Evolutionary conservation across 495 filamentous ascomycete genomes (phyloP), one percentile per base, ranked within the genome.

Genomic region (Penicillium psychrofluorescens): DNA sequence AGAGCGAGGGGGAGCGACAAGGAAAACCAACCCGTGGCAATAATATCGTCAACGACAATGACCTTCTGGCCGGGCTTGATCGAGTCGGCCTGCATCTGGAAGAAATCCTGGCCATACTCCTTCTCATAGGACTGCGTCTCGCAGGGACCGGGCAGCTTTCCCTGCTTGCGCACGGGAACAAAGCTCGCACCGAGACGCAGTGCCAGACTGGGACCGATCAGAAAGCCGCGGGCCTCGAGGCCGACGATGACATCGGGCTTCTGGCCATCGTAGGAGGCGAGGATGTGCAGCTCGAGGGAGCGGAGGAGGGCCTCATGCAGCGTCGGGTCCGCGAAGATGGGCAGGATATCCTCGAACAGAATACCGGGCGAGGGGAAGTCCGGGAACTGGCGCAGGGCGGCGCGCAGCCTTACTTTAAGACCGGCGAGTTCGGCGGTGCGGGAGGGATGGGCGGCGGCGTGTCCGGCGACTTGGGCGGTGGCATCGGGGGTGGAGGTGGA

Each of bases 311-410:
- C 72, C 43, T 74, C 72, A 67, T 96, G 92, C 40, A 89, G 68
- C 22, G 63, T 56, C n/a, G 80, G 79, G 52, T 87, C 74, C 63
- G 85, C 83, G 74, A 99, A 99, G 53, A 99, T 83, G 29, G 92
- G 94, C 46, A 99, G 81, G 70, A 99, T 96, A 68, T 99, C 94
- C 76, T 96, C 88, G 68, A 99, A 99, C 44, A 95, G 77, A 61
- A 99, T 90, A 62, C 94, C 94, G 6, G 86, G 84, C 39, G 84
- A 83, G 30, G 94, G 94, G 71, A 99, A 97, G 75, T 99, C 89
- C 46, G 85, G 85, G 71, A 85, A 95, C 66, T 86, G 84, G 51
- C 80, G 78, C 38, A 88, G 71, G 29, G 78, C 74, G 22, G 54
- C 50, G 45, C 70, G 74, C 51, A 88, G 76, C 49, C 62, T 85